A percentile compares a stretch with the other conserved stretches of the same genome.
phyloP scores from a whole-genome alignment of 2,329 filamentous ascomycete species.

The Aspergillus brunneoviolaceus region DNA sequence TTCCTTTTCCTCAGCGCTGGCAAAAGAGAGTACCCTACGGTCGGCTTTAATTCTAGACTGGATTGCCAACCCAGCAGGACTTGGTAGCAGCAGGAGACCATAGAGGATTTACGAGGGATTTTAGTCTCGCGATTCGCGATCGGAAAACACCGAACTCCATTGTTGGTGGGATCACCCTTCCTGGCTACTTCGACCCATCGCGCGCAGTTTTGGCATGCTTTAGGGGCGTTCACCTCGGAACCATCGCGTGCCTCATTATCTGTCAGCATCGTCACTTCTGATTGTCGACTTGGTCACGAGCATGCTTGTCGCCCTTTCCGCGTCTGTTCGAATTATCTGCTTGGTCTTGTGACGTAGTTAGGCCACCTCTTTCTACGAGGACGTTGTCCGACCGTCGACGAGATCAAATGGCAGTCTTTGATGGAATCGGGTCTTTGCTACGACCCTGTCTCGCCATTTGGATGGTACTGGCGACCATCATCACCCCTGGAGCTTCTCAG shows the following conservation, averaged over 20 bases:
- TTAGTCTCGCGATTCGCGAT: not conserved
- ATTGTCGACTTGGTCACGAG: conserved; percentile 23
- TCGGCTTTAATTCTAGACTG: not conserved
- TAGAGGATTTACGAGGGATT: not conserved
- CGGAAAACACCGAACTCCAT: not conserved
- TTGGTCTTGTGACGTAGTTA: conserved; percentile 24
- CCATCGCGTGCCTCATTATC: not conserved
- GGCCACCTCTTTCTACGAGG: conserved; percentile 22
- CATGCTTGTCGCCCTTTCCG: conserved; percentile 24
- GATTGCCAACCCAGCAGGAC: not conserved
- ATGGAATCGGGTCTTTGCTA: conserved; percentile 12
- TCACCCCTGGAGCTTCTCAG: conserved; percentile 27
- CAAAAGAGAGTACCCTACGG: not conserved
- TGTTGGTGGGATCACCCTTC: not conserved
- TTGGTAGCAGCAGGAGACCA: not conserved
- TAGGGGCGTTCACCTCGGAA: not conserved
- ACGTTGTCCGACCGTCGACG: conserved; percentile 5
- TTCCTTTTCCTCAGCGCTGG: not conserved
- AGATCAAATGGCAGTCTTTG: conserved; percentile 22
- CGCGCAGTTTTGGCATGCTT: conserved; percentile 5
- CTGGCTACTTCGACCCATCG: not conserved
- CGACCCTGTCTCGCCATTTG: conserved; percentile 21
- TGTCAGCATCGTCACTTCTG: not conserved
- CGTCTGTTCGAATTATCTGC: conserved; percentile 15
- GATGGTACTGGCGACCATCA: conserved; percentile 20